These are phyloP conservation scores for Micractinium sp. DNA, from an alignment of 139 green algal species.

Conservation along the genomic window DNA sequence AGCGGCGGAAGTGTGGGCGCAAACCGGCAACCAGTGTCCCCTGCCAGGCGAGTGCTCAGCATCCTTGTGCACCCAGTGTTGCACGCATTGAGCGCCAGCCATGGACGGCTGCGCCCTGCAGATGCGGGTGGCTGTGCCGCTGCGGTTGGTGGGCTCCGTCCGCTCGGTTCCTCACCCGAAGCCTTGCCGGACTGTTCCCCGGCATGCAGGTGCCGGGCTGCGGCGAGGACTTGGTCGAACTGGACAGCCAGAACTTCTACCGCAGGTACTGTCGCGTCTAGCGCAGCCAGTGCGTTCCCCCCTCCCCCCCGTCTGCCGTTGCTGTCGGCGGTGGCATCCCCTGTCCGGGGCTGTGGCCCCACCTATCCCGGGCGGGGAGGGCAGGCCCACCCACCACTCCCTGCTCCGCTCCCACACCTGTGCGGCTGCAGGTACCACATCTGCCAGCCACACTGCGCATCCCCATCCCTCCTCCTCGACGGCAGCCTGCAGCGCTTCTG, in stretches of 20 bases:
- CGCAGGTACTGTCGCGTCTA: background rate
- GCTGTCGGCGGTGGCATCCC: background rate
- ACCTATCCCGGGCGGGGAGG: background rate
- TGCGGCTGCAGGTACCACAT: conserved; percentile 1
- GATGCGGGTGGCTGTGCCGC: background rate
- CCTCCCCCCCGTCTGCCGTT: background rate
- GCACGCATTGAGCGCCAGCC: too few species aligned
- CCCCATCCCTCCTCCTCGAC: background rate
- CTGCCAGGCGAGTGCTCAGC: background rate
- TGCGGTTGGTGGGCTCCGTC: background rate
- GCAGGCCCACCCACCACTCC: too few species aligned
- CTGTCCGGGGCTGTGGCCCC: too few species aligned
- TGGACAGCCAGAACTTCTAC: background rate
- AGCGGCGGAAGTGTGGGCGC: background rate
- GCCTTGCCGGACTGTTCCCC: background rate
- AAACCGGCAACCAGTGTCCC: background rate
- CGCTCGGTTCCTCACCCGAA: background rate
- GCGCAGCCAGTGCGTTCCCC: background rate
- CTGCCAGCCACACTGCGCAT: background rate
- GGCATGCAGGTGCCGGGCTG: background rate
- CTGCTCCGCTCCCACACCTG: too few species aligned
- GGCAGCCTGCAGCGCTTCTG: conserved; percentile 1
- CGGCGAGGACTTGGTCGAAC: background rate
- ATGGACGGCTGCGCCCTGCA: background rate
- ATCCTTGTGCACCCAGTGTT: background rate